Percentiles rank a stretch among this genome's conserved stretches.
phyloP scores from a whole-genome alignment of 305 asterid genomes.

The Solanum hybrid region DNA sequence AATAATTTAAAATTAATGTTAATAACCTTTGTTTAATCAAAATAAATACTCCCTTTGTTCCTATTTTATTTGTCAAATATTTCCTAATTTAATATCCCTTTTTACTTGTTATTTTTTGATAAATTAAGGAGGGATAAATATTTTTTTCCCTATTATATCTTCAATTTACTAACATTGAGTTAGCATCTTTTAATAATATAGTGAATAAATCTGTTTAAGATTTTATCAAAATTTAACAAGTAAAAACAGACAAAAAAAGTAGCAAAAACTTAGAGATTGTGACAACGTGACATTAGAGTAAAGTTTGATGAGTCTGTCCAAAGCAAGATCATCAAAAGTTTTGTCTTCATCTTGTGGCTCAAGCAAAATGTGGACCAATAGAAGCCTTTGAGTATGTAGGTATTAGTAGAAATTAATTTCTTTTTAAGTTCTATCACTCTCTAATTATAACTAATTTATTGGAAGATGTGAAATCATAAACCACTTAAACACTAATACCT shows the following conservation, averaged over 20 bases:
- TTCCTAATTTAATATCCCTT: neutral
- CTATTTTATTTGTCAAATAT: neutral
- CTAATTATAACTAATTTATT: neutral
- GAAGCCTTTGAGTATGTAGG: neutral
- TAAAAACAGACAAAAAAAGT: too few species aligned
- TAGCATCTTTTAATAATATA: too few species aligned
- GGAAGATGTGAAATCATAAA: neutral
- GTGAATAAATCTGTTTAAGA: rapidly evolving
- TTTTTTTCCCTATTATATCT: neutral
- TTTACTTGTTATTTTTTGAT: neutral
- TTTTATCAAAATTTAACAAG: too few species aligned
- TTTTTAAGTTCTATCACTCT: neutral
- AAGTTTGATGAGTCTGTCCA: neutral
- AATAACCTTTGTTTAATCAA: neutral
- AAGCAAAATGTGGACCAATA: neutral
- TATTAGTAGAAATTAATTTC: neutral
- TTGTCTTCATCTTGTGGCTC: neutral
- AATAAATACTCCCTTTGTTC: neutral
- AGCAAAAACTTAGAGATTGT: neutral
- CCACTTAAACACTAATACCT: neutral
- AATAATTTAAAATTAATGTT: neutral
- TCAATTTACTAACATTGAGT: too few species aligned
- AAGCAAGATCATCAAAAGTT: neutral
- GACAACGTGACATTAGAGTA: neutral
- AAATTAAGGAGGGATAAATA: neutral